Percentiles rank a stretch among this genome's conserved stretches.
phyloP scores from a whole-genome alignment of 2,329 filamentous ascomycete species.

The Colletotrichum liaoningense region DNA sequence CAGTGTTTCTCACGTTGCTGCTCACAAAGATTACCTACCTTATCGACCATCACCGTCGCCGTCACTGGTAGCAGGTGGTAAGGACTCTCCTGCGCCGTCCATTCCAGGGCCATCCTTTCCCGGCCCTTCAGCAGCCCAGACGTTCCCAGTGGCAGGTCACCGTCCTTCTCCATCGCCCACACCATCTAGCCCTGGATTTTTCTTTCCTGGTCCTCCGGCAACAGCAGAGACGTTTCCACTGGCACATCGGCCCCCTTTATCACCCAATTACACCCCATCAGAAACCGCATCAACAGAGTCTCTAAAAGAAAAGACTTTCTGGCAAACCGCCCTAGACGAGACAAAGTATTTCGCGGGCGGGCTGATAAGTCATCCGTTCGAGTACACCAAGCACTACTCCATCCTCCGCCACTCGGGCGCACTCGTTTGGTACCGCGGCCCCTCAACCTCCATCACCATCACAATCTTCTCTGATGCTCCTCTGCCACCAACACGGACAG shows the following conservation, averaged over 20 bases:
- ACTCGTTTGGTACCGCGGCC: slow-evolving; percentile 74
- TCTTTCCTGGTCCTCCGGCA: background rate
- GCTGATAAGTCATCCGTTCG: slow-evolving; percentile 70
- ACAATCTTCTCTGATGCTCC: slow-evolving; percentile 71
- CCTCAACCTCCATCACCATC: slow-evolving; percentile 71
- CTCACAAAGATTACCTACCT: background rate
- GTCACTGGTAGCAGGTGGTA: background rate
- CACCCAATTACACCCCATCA: background rate
- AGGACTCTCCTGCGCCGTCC: background rate
- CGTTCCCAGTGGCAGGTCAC: slow-evolving; percentile 11
- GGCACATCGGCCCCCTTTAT: background rate
- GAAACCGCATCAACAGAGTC: slow-evolving; percentile 1
- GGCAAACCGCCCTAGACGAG: slow-evolving; percentile 65
- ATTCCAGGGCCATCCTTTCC: slow-evolving; percentile 1
- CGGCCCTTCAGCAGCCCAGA: slow-evolving; percentile 3
- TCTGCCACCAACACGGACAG: slow-evolving; percentile 66
- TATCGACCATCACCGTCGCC: background rate
- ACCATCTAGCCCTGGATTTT: background rate
- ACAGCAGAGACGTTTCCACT: slow-evolving; percentile 13
- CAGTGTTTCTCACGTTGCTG: background rate
- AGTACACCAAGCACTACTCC: slow-evolving; percentile 74
- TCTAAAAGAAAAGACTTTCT: slow-evolving; percentile 42
- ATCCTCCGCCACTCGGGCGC: slow-evolving; percentile 75
- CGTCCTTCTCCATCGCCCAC: background rate
- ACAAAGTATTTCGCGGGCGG: slow-evolving; percentile 75